Percentiles rank a stretch among this genome's conserved stretches.
Evolutionary conservation across 495 filamentous ascomycete genomes (phyloP).

Genomic region (Achaetomiella virescens): DNA sequence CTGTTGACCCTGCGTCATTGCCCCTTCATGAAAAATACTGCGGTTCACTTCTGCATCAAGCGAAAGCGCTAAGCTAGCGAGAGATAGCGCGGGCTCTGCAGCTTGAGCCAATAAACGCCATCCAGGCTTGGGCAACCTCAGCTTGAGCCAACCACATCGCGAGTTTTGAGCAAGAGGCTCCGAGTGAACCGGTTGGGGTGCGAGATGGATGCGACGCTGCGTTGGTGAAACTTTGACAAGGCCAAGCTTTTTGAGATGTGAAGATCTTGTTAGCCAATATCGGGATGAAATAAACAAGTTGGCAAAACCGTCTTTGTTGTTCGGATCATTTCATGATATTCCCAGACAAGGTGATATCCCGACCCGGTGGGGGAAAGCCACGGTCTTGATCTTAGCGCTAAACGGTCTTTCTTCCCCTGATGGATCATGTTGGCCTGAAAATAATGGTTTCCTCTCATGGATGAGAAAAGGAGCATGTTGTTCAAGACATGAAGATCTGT

Average conservation of each 20-base stretch:
- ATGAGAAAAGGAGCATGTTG: too few relatives aligned
- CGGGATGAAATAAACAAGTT: background rate
- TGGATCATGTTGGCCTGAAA: too few relatives aligned
- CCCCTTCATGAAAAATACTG: too few relatives aligned
- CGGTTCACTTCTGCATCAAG: too few relatives aligned
- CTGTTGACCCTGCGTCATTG: too few relatives aligned
- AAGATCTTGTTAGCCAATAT: background rate
- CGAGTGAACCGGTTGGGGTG: background rate
- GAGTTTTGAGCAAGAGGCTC: background rate
- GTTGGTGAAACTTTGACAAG: background rate
- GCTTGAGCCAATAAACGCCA: background rate
- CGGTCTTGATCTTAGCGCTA: too few relatives aligned
- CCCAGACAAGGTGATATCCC: too few relatives aligned
- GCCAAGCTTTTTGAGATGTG: background rate
- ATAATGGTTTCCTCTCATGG: too few relatives aligned
- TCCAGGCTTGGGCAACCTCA: background rate
- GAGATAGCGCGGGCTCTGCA: background rate
- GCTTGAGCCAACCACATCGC: background rate
- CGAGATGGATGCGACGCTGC: conserved; percentile 5
- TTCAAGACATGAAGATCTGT: too few relatives aligned
- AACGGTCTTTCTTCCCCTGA: too few relatives aligned
- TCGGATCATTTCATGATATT: background rate
- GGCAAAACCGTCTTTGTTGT: background rate
- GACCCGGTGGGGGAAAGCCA: too few relatives aligned
- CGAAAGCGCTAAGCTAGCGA: too few relatives aligned